phyloP scores from a whole-genome alignment of 1,284 basidiomycete genomes.

The Rhodotorula sp. region DNA sequence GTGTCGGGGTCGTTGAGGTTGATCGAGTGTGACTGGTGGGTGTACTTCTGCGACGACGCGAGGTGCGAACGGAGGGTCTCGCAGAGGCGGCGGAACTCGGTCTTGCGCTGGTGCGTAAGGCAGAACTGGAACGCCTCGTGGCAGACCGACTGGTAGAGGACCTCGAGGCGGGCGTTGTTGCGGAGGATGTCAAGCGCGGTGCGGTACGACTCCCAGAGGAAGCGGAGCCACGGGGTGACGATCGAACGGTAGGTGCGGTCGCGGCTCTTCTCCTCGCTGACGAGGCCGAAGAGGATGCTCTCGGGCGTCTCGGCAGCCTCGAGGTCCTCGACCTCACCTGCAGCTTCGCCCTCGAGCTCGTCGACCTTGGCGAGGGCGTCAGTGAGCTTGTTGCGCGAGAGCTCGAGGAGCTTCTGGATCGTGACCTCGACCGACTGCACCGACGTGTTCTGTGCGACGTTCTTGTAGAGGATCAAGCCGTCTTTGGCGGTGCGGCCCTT shows the following conservation, averaged over 20 bases:
- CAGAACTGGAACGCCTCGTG: conserved; percentile 98
- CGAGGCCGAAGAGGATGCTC: conserved; percentile 80
- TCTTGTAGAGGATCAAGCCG: conserved; percentile 81
- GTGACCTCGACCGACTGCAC: conserved; percentile 90
- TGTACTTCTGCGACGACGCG: conserved; percentile 90
- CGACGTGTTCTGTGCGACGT: conserved; percentile 80
- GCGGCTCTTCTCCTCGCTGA: conserved; percentile 86
- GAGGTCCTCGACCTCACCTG: conserved; percentile 51
- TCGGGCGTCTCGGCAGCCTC: conserved; percentile 80
- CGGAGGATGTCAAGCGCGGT: conserved; percentile 95
- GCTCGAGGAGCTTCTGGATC: conserved; percentile 82
- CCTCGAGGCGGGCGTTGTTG: conserved; percentile 91
- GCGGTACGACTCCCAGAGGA: conserved; percentile 97
- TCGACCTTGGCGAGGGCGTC: conserved; percentile 73
- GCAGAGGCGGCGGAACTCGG: conserved; percentile 95
- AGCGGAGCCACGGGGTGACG: conserved; percentile 97
- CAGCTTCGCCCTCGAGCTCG: conserved; percentile 71
- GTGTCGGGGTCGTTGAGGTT: conserved; percentile 96
- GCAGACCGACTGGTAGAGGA: conserved; percentile 96
- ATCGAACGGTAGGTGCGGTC: conserved; percentile 93
- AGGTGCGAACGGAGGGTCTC: conserved; percentile 96
- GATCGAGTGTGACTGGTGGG: conserved; percentile 94
- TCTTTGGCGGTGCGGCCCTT: conserved; percentile 93
- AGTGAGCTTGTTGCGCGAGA: conserved; percentile 81
- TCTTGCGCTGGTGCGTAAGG: conserved; percentile 87